Percentiles rank a stretch among this genome's conserved stretches.
phyloP scores from a whole-genome alignment of 2,329 filamentous ascomycete genomes.

The Helotiales sp. region DNA sequence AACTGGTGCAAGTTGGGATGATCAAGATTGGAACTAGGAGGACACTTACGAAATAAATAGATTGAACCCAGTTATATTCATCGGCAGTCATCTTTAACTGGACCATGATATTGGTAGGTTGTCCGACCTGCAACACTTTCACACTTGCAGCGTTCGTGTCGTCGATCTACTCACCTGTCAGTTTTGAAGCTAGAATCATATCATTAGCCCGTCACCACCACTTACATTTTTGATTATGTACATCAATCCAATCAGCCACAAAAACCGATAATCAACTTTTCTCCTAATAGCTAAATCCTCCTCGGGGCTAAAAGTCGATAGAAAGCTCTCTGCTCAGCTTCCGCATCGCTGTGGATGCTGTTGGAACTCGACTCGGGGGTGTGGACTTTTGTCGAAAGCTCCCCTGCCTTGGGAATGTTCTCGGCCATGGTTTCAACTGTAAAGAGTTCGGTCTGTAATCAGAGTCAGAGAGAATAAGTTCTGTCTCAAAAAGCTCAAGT shows the following conservation, averaged over 20 bases:
- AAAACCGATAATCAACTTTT: slow-evolving; percentile 48
- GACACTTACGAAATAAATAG: slow-evolving; percentile 47
- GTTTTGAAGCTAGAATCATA: not conserved
- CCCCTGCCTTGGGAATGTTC: slow-evolving; percentile 17
- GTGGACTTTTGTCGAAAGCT: slow-evolving; percentile 10
- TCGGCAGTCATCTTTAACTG: slow-evolving; percentile 49
- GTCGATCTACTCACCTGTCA: slow-evolving; percentile 42
- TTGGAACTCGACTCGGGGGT: slow-evolving; percentile 7
- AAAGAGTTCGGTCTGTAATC: no score
- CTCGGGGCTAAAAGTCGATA: slow-evolving; percentile 46
- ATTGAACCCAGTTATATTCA: slow-evolving; percentile 49
- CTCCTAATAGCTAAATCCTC: slow-evolving; percentile 48
- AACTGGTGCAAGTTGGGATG: no score
- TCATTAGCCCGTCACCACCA: not conserved
- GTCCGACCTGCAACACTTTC: slow-evolving; percentile 50
- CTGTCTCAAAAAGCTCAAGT: not conserved
- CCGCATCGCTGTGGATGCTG: slow-evolving; percentile 25
- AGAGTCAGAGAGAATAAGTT: no score
- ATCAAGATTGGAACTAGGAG: no score
- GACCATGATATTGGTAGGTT: slow-evolving; percentile 46
- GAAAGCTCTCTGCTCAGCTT: slow-evolving; percentile 38
- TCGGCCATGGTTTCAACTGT: not conserved
- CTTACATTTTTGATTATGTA: slow-evolving; percentile 50
- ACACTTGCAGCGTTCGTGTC: slow-evolving; percentile 49
- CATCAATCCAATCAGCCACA: slow-evolving; percentile 48